These are phyloP conservation scores for Tetracladium marchalianum DNA, from an alignment of 495 filamentous ascomycete genomes.

Conservation along the genomic window DNA sequence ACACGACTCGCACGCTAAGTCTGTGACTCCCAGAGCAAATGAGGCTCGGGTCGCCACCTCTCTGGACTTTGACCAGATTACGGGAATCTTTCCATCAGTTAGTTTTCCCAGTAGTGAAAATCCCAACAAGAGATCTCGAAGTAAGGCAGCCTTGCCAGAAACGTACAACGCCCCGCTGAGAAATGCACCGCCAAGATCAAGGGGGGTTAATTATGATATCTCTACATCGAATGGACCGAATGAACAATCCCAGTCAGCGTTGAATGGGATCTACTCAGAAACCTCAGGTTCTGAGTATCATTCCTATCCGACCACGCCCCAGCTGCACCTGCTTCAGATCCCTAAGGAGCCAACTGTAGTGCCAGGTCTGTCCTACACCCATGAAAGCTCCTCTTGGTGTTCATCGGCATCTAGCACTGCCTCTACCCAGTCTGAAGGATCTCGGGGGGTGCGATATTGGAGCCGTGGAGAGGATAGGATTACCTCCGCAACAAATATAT, in stretches of 20 bases:
- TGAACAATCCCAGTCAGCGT: conserved; percentile 4
- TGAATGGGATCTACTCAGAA: conserved; percentile 5
- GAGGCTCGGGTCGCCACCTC: not conserved
- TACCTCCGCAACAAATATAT: conserved; percentile 7
- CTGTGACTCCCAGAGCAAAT: conserved; percentile 10
- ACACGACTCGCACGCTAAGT: conserved; percentile 7
- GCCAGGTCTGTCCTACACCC: conserved; percentile 17
- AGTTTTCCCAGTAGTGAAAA: conserved; percentile 4
- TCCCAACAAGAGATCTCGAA: conserved; percentile 6
- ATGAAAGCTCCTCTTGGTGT: conserved; percentile 35
- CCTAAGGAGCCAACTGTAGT: conserved; percentile 10
- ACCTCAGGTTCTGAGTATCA: not conserved
- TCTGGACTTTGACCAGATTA: conserved; percentile 4
- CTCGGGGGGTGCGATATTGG: conserved; percentile 6
- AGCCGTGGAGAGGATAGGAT: conserved; percentile 5
- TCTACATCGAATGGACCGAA: conserved; percentile 1
- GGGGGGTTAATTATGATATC: conserved; percentile 2
- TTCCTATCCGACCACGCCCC: not conserved
- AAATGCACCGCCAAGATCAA: conserved; percentile 1
- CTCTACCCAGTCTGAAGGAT: conserved; percentile 37
- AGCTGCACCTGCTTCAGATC: conserved; percentile 13
- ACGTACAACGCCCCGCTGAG: conserved; percentile 2
- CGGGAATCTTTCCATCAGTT: conserved; percentile 4
- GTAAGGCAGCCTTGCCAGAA: conserved; percentile 6
- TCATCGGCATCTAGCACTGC: conserved; percentile 42